Percentiles rank a stretch among this genome's conserved stretches.
These are phyloP conservation scores for Vinca minor DNA, from an alignment of 257 asterid genomes.

Conservation along the genomic window DNA sequence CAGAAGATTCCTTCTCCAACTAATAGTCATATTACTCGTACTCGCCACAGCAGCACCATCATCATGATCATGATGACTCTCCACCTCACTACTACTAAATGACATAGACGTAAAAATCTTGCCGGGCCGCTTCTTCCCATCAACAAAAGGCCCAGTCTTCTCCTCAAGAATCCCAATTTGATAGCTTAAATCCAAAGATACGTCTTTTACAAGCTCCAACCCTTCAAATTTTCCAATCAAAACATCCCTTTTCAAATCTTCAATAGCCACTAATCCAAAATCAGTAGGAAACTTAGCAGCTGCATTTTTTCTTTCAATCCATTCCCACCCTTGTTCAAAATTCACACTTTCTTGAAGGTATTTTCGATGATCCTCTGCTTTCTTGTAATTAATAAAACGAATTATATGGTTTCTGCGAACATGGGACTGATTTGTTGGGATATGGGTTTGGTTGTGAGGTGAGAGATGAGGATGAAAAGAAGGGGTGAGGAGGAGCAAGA, in stretches of 20 bases:
- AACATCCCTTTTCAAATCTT: conserved; percentile 36
- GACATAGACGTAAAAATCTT: conserved; percentile 92
- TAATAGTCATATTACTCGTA: conserved; percentile 28
- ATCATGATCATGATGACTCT: conserved; percentile 16
- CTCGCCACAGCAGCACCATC: conserved; percentile 24
- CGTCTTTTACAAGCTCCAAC: conserved; percentile 84
- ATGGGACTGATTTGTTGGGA: no score
- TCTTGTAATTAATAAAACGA: conserved; percentile 53
- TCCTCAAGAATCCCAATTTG: conserved; percentile 58
- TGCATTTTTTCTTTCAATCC: conserved; percentile 81
- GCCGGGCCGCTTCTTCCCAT: conserved; percentile 92
- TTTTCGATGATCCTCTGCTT: conserved; percentile 41
- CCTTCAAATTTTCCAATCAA: conserved; percentile 52
- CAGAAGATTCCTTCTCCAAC: conserved; percentile 66
- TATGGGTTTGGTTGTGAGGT: background rate
- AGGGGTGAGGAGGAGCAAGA: conserved; percentile 6
- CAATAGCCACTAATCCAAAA: conserved; percentile 75
- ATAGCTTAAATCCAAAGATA: conserved; percentile 71
- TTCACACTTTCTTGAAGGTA: conserved; percentile 56
- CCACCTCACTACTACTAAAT: conserved; percentile 35
- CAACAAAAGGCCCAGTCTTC: no score
- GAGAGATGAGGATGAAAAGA: no score
- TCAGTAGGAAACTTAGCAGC: conserved; percentile 82
- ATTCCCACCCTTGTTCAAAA: conserved; percentile 74
- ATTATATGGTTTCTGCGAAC: conserved; percentile 49